phyloP scores from a whole-genome alignment of 1,139 yeast species.

The Protomyces pachydermus region DNA sequence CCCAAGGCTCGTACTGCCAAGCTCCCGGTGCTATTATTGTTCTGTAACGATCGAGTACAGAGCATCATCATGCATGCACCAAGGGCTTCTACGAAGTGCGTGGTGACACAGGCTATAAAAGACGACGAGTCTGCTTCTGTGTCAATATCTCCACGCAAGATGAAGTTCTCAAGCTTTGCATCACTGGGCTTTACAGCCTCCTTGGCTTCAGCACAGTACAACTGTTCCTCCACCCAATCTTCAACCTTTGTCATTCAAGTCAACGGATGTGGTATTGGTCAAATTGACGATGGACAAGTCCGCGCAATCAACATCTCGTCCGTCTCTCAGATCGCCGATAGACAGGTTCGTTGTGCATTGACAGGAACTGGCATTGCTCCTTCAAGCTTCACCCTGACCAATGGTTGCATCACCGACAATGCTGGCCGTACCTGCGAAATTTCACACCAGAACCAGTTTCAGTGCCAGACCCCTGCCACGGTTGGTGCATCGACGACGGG shows the following conservation, averaged over 20 bases:
- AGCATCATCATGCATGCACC: too few relatives aligned
- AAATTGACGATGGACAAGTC: conserved; percentile 12
- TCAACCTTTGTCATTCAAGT: conserved; percentile 2
- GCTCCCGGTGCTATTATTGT: too few relatives aligned
- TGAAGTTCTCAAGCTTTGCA: not conserved
- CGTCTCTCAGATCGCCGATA: conserved; percentile 14
- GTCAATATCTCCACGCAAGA: not conserved
- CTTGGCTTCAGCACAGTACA: not conserved
- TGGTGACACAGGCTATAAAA: too few relatives aligned
- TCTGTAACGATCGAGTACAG: too few relatives aligned
- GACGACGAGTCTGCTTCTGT: too few relatives aligned
- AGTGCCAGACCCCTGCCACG: conserved; percentile 3
- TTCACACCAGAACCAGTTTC: conserved; percentile 15
- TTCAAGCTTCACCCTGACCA: conserved; percentile 10
- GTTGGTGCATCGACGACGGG: conserved; percentile 10
- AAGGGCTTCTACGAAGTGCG: too few relatives aligned
- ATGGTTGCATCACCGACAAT: conserved; percentile 17
- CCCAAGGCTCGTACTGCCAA: too few relatives aligned
- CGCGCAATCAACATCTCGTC: not conserved
- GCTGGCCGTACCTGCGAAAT: conserved; percentile 22
- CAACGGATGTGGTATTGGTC: conserved; percentile 1
- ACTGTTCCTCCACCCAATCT: not conserved
- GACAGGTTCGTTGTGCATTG: conserved; percentile 16
- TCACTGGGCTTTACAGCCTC: not conserved
- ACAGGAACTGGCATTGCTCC: not conserved